Base-by-base conservation (phyloP, 108 stramenopile species). In the Schizochytrium sp. region DNA sequence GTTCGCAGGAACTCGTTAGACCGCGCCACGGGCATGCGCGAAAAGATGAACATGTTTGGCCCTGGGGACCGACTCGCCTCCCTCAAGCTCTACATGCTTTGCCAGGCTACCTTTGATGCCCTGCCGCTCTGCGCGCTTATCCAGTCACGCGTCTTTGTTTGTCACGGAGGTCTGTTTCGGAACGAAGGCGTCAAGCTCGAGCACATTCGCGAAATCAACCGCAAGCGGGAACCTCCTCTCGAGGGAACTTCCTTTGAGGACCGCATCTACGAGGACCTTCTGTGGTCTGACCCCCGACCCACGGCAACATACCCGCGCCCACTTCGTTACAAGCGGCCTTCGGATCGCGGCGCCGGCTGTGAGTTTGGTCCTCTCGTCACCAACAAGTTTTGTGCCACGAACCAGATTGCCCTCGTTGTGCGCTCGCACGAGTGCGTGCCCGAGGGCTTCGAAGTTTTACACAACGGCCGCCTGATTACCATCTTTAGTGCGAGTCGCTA, bases 371-470 rank as follows among this genome's bases (percentile, higher is more conserved):
- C 91, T 51, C 92, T 93, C 58, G 83, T 95, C 44, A 93, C 94
- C 23, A 90, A 93, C 58, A 72, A 93, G 89, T 95, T 93, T 72
- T 91, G 94, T 5, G 48, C 91, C 29, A 91, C 87, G 19, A 94
- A 95, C 72, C 91, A 90, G 43, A 57, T 93, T 43, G 90, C 91
- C 14, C 59, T 94, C 5, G 91, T 95, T 57, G 89, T 95, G 8
- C 93, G 94, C 44, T 93, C 92, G 58, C 94, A 95, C 71, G 94
- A 95, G 92, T 94, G 93, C 87, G 93, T 94, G 5, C n/a, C 87
- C 57, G 90, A 92, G 72, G 94, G 94, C 18, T 95, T 92, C 72
- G 89, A 89, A 47, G 58, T 93, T 5, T 72, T 89, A 43, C 94
- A 95, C 87, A 72, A 76, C 55, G 92, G 92, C n/a, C 89, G 93